Percentiles rank a stretch among this genome's conserved stretches.
phyloP scores from a whole-genome alignment of 2,329 filamentous ascomycete species.

The Neopestalotiopsis clavispora region DNA sequence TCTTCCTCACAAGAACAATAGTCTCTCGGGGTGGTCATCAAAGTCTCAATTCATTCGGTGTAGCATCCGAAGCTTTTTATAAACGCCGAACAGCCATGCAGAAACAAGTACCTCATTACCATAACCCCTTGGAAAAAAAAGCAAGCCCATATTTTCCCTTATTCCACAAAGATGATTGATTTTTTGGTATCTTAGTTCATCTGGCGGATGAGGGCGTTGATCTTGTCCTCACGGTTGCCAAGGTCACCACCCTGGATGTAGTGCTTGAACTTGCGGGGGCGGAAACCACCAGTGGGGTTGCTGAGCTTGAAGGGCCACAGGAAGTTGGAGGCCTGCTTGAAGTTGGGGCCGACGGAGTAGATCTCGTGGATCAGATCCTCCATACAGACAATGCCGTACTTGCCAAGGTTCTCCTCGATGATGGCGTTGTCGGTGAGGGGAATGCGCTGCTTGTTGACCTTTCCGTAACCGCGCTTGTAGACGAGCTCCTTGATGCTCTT shows the following conservation, averaged over 20 bases:
- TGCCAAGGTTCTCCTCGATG: constrained; percentile 94
- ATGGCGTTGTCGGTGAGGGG: constrained; percentile 97
- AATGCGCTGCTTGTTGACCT: constrained; percentile 97
- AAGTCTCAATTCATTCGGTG: constrained; percentile 40
- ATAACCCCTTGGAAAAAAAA: constrained; percentile 23
- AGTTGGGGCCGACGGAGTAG: constrained; percentile 98
- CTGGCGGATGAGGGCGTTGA: constrained; percentile 94
- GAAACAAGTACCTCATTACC: constrained; percentile 37
- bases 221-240: constrained; percentile 98
- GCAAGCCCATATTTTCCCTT: constrained; percentile 19
- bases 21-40: constrained; percentile 31
- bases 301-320: constrained; percentile 99
- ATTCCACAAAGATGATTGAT: constrained; percentile 27
- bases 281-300: constrained; percentile 98
- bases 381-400: constrained; percentile 99
- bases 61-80: constrained; percentile 33
- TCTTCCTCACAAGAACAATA: neutral
- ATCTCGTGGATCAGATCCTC: constrained; percentile 99
- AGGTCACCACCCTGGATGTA: constrained; percentile 98
- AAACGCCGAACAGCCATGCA: constrained; percentile 40
- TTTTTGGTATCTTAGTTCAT: constrained; percentile 78
- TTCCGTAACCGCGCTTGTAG: constrained; percentile 99
- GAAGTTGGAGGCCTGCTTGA: constrained; percentile 99
- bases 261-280: constrained; percentile 97
- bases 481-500: constrained; percentile 99